phyloP scores from a whole-genome alignment of 306 rosid species.

The Crotalaria pallida region DNA sequence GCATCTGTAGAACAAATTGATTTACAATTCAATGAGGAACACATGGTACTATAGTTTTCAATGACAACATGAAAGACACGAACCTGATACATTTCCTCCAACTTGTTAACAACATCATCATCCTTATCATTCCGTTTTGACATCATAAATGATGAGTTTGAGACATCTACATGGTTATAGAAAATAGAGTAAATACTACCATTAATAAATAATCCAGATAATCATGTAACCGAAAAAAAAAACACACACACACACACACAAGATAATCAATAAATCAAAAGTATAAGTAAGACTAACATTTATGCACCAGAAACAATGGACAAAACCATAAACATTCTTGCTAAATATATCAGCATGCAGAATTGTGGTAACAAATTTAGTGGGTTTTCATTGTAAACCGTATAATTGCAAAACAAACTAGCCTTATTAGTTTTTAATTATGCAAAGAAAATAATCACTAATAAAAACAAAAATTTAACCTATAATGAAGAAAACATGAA shows the following conservation, averaged over 20 bases:
- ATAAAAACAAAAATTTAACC: neutral
- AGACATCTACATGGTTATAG: constrained; percentile 40
- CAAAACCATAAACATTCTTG: neutral
- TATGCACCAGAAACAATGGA: neutral
- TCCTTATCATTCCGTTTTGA: constrained; percentile 36
- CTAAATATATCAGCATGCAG: neutral
- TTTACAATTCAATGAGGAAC: neutral
- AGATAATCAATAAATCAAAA: too few species aligned
- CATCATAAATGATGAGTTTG: constrained; percentile 50
- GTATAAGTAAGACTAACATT: neutral
- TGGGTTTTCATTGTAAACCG: too few species aligned
- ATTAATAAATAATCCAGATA: neutral
- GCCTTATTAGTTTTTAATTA: too few species aligned
- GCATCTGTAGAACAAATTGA: constrained; percentile 37
- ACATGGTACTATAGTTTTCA: neutral
- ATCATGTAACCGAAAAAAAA: too few species aligned
- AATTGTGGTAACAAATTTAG: too few species aligned
- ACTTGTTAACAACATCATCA: constrained; percentile 35
- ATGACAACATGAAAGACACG: constrained; percentile 9
- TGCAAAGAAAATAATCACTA: neutral
- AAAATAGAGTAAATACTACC: neutral
- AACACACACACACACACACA: too few species aligned
- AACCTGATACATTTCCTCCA: constrained; percentile 64
- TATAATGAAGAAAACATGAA: neutral
- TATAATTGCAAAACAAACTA: too few species aligned